phyloP scores from a whole-genome alignment of 352 stramenopile species.

The Phytophthora megakarya region DNA sequence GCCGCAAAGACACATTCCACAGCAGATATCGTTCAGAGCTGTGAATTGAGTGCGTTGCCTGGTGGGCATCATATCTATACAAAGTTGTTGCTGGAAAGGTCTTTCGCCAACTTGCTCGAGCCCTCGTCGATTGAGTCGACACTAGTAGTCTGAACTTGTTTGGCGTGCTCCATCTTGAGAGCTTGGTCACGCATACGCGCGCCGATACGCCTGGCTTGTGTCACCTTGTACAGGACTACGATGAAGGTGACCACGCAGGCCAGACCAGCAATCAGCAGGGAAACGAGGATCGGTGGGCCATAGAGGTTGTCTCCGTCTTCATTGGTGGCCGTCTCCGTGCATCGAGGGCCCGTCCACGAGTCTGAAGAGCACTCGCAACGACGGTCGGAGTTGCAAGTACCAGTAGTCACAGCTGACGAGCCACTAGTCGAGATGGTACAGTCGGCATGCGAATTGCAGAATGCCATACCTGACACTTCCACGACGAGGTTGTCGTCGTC shows the following conservation, averaged over 20 bases:
- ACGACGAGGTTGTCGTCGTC: conserved; percentile 52
- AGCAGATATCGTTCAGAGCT: conserved; percentile 8
- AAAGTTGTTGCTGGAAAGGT: conserved; percentile 47
- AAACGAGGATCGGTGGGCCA: conserved; percentile 29
- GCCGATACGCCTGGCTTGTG: conserved; percentile 25
- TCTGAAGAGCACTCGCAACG: conserved; percentile 41
- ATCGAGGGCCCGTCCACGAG: conserved; percentile 54
- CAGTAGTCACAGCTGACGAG: conserved; percentile 34
- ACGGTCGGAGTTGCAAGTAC: conserved; percentile 34
- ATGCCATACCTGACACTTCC: conserved; percentile 48
- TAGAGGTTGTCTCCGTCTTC: conserved; percentile 29
- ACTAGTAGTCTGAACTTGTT: conserved; percentile 24
- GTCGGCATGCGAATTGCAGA: conserved; percentile 54
- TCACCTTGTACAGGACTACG: conserved; percentile 33
- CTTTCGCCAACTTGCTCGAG: conserved; percentile 14
- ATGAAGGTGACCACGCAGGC: conserved; percentile 20
- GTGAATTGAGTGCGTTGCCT: conserved; percentile 20
- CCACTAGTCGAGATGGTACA: conserved; percentile 44
- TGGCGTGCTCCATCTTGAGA: conserved; percentile 34
- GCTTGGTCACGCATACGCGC: conserved; percentile 20
- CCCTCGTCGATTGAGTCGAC: conserved; percentile 29
- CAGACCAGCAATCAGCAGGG: conserved; percentile 25
- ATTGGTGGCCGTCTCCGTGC: conserved; percentile 39
- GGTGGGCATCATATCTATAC: conserved; percentile 37
- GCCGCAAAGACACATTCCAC: conserved; percentile 1